Conservation (phyloP, 768 basidiomycete genomes). For the Podaxis sp. region DNA sequence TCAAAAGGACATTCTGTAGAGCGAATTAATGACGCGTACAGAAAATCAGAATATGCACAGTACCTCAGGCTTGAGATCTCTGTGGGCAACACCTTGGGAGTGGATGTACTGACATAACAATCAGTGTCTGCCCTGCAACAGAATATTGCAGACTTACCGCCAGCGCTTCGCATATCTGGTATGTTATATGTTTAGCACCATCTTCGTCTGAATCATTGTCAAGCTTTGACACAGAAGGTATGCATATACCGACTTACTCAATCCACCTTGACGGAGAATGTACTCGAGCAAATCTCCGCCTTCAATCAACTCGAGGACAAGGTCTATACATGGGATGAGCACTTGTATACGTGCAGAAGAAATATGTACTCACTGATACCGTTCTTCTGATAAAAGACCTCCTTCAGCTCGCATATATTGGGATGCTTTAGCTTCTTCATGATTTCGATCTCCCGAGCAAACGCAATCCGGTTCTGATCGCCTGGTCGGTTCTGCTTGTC, state of each 20-base stretch:
- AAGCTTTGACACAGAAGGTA: not conserved
- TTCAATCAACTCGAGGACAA: constrained; percentile 82
- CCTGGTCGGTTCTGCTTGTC: constrained; percentile 35
- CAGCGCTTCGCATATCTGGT: constrained; percentile 81
- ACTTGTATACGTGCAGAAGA: constrained; percentile 21
- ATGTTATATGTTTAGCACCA: constrained; percentile 67
- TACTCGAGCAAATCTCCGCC: constrained; percentile 89
- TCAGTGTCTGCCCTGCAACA: not conserved
- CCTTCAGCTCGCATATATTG: constrained; percentile 79
- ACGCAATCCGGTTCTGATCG: constrained; percentile 33
- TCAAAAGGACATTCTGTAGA: constrained; percentile 81
- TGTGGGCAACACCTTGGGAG: constrained; percentile 77
- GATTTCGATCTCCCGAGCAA: constrained; percentile 77
- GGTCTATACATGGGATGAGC: constrained; percentile 41
- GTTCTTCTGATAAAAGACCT: constrained; percentile 66
- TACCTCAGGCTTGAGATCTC: constrained; percentile 91
- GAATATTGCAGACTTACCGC: constrained; percentile 42
- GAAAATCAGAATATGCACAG: constrained; percentile 18
- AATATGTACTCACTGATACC: constrained; percentile 51
- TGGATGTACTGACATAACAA: constrained; percentile 56
- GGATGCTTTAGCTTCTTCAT: constrained; percentile 75
- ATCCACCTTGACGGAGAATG: constrained; percentile 60
- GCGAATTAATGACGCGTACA: not conserved
- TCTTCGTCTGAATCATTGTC: constrained; percentile 43
- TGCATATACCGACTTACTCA: constrained; percentile 46